Percentiles rank a stretch among this genome's conserved stretches.
Conservation (phyloP, 208 protist species). For the Leishmania gerbilli region DNA sequence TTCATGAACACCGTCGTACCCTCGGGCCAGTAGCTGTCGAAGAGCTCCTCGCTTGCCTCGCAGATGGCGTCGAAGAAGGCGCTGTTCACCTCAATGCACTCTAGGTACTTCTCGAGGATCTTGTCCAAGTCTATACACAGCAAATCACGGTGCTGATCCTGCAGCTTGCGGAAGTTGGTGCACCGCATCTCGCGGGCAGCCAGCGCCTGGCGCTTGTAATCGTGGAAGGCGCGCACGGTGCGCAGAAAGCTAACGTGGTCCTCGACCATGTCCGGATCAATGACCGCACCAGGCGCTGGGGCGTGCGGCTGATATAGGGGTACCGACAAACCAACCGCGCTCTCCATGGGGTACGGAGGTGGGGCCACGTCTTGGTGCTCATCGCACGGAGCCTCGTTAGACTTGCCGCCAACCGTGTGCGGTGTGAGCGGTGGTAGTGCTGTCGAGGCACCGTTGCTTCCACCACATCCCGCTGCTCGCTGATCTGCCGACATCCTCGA, state of each 20-base stretch:
- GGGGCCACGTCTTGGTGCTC: conserved; percentile 42
- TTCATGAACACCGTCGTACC: conserved; percentile 65
- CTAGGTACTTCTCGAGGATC: conserved; percentile 74
- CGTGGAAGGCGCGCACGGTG: conserved; percentile 78
- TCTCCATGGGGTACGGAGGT: conserved; percentile 41
- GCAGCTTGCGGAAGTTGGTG: conserved; percentile 81
- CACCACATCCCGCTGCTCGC: background rate
- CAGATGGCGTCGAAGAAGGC: conserved; percentile 87
- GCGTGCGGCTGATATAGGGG: conserved; percentile 37
- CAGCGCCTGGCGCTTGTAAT: conserved; percentile 77
- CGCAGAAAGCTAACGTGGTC: conserved; percentile 89
- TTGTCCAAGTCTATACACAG: conserved; percentile 80
- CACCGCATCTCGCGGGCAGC: conserved; percentile 70
- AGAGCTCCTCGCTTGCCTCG: conserved; percentile 78
- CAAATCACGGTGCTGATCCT: conserved; percentile 67
- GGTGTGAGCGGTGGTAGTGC: background rate
- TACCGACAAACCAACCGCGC: conserved; percentile 5
- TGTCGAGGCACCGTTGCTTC: conserved; percentile 4
- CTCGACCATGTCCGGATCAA: conserved; percentile 77
- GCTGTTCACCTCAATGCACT: conserved; percentile 85
- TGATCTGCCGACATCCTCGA: conserved; percentile 3
- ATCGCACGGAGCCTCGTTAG: conserved; percentile 24
- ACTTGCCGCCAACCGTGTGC: conserved; percentile 5
- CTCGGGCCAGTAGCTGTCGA: conserved; percentile 90
- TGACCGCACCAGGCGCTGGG: conserved; percentile 23